Base-by-base conservation (phyloP, 257 asterid species). In the Solanum bulbocastanum region DNA sequence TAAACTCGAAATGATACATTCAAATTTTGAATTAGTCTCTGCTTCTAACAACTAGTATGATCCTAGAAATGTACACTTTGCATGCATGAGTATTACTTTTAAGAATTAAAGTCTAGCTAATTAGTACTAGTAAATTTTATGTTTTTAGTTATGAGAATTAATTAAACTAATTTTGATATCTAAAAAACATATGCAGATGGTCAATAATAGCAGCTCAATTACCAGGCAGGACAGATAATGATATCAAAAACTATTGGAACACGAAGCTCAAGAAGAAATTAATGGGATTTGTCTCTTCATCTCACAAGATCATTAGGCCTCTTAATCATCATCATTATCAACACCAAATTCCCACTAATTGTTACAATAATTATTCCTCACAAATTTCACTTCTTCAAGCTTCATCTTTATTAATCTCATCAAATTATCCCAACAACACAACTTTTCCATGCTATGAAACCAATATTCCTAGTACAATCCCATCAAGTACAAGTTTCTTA, bases 171-270 rank as follows among this genome's bases (percentile, higher is more conserved):
- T 58, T 11, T 27, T 3, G 20, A 36, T 37, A 42, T 23, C 18
- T 25, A 30, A 42, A 72, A 44, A 14, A 76, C 22, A 86, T 46
- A n/a, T 20, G 62, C 89, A 93, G 95, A 82, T 94, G 95, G 96
- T 94, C 96, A 83, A 92, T 95, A 78, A 96, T 96, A 86, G 99
- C 99, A 60, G 94, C 93, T 12, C 95, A 94, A 39, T 91, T 96
- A 72, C 98, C 95, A 8, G 98, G 99, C 0, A 95, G 98, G 86
- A 96, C 99, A 1, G 99, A 96, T 87, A 96, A 96, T 56, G 98
- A 96, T 36, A 96, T 96, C 84, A 96, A 96, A 87, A 96, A 96
- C 90, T 93, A 96, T 84, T 96, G 98, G 98, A 96, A 96, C 95
- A 96, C 98, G 2, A 96, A 95, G 93, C 99, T 96, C 5, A 96